Conservation (phyloP, 768 basidiomycete genomes). For the Leccinum longicurvipes region DNA sequence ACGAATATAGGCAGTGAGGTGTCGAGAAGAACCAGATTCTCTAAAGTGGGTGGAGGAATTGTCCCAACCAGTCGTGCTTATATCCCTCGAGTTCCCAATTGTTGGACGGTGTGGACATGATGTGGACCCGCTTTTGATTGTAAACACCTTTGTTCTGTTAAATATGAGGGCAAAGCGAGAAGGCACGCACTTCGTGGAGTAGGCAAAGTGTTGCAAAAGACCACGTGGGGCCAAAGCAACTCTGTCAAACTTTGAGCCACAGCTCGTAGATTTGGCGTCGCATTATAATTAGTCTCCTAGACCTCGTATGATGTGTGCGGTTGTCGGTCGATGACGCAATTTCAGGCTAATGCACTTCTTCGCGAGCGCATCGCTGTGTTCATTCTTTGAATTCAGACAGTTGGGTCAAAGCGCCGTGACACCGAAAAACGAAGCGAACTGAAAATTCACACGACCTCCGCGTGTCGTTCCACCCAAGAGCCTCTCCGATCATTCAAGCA, state of each 20-base stretch:
- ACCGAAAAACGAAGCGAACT: not conserved
- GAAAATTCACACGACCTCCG: not conserved
- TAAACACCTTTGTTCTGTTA: not conserved
- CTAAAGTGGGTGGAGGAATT: not conserved
- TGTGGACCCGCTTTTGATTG: not conserved
- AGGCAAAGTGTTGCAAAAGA: conserved; percentile 1
- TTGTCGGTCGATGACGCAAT: not conserved
- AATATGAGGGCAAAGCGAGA: conserved; percentile 5
- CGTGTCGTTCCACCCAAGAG: too few relatives aligned
- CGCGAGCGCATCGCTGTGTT: not conserved
- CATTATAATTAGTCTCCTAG: too few relatives aligned
- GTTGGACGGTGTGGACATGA: not conserved
- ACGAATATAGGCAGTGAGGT: not conserved
- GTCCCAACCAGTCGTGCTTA: conserved; percentile 1
- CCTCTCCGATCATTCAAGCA: too few relatives aligned
- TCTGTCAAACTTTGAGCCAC: not conserved
- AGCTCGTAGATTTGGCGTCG: not conserved
- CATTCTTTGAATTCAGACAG: too few relatives aligned
- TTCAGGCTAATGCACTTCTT: not conserved
- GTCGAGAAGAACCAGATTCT: conserved; percentile 15
- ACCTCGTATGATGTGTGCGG: too few relatives aligned
- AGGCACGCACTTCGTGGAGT: not conserved
- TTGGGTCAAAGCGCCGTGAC: not conserved
- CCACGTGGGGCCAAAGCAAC: conserved; percentile 2
- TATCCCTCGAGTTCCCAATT: conserved; percentile 7